These are phyloP conservation scores for Aureobasidium subglaciale DNA, from an alignment of 2,329 filamentous ascomycete genomes.

Conservation along the genomic window DNA sequence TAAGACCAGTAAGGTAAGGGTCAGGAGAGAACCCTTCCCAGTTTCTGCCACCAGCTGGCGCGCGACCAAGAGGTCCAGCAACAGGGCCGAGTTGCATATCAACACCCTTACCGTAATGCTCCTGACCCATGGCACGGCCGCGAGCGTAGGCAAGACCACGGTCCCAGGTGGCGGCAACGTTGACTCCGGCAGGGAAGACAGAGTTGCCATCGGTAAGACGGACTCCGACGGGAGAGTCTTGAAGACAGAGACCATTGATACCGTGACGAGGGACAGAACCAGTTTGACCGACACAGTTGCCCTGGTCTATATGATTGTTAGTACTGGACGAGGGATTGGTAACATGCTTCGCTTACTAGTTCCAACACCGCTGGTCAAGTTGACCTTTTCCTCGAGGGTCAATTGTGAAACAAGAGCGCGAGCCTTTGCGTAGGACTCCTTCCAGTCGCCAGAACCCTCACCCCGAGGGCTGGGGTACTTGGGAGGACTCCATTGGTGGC, in stretches of 20 bases:
- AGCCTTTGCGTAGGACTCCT: conserved; percentile 27
- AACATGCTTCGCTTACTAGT: neutral
- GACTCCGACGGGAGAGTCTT: conserved; percentile 31
- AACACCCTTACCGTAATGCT: conserved; percentile 28
- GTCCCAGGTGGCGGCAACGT: conserved; percentile 31
- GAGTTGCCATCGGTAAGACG: conserved; percentile 21
- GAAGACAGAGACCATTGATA: conserved; percentile 31
- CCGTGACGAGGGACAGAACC: conserved; percentile 28
- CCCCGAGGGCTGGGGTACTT: conserved; percentile 25
- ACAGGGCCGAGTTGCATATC: conserved; percentile 40
- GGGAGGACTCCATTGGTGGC: conserved; percentile 23
- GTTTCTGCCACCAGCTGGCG: conserved; percentile 35
- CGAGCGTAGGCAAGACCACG: conserved; percentile 38
- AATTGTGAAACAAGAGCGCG: conserved; percentile 27
- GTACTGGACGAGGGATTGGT: neutral
- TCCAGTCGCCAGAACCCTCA: conserved; percentile 23
- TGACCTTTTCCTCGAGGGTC: conserved; percentile 30
- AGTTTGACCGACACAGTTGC: conserved; percentile 30
- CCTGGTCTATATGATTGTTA: neutral
- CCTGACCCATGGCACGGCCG: conserved; percentile 29
- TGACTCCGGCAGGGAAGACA: conserved; percentile 30
- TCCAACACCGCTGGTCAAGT: conserved; percentile 27
- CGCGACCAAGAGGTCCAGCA: conserved; percentile 37
- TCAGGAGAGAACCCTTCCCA: conserved; percentile 38
- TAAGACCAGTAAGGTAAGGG: conserved; percentile 38